phyloP scores from a whole-genome alignment of 371 early-diverging fungal species.

The Actinomortierella ambigua region DNA sequence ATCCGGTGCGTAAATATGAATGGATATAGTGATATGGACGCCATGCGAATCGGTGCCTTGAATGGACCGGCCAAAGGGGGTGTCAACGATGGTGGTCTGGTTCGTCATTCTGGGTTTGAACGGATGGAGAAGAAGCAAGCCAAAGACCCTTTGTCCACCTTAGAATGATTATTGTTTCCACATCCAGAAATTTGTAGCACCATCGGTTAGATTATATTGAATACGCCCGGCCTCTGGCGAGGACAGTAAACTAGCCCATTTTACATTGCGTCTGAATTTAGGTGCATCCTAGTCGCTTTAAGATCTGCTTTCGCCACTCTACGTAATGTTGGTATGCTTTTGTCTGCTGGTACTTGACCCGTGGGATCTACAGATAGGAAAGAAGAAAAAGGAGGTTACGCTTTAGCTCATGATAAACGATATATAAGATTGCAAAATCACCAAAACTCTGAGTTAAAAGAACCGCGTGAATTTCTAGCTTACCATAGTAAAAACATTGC shows the following conservation, averaged over 20 bases:
- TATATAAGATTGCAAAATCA: background rate
- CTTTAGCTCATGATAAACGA: background rate
- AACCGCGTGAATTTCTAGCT: background rate
- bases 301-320: conserved; percentile 30
- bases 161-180: too few species aligned
- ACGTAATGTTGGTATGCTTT: conserved; percentile 28
- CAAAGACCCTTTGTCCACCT: too few species aligned
- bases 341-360: conserved; percentile 26
- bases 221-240: too few species aligned
- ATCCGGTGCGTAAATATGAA: too few species aligned
- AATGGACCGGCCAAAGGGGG: too few species aligned
- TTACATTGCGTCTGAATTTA: background rate
- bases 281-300: conserved; percentile 3
- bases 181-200: conserved; percentile 6
- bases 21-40: too few species aligned
- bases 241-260: background rate
- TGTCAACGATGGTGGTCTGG: too few species aligned
- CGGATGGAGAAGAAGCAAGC: too few species aligned
- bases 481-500: conserved; percentile 45
- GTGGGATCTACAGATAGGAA: conserved; percentile 22
- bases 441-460: background rate
- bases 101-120: too few species aligned
- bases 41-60: too few species aligned
- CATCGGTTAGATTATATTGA: background rate
- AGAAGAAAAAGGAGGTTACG: background rate